Base-by-base conservation (phyloP, 78 protist genomes). In the Anaeramoeba ignava region DNA sequence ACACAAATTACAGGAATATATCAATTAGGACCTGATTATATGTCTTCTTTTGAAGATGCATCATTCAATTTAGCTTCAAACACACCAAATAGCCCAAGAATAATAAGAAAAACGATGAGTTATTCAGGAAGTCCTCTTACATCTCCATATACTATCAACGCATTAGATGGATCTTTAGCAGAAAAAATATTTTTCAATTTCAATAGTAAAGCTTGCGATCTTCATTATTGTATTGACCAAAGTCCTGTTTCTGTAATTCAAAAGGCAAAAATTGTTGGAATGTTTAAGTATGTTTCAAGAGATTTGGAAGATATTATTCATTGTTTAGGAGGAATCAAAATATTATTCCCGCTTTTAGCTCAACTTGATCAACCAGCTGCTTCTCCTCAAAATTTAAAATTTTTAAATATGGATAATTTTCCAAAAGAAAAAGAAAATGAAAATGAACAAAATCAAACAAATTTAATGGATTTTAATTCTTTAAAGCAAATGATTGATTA, bases 21-120 rank as follows among this genome's bases (percentile, higher is more conserved):
- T 3, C 27, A n/a, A 27, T 38, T 85, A 41, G 87, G 87, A 3
- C 41, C 87, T 27, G 83, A 85, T 81, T 83, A 84, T 33, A 84
- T 84, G 82, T 3, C 42, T 23, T 8, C 87, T 23, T 85, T 85
- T 33, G 88, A 85, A 27, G 41, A 38, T 3, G 54, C 87, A 23
- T 37, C 37, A 33, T 36, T 78, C 33, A 8, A 80, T 37, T 78
- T 23, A 33, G 68, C 73, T 3, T 8, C 68, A n/a, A n/a, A n/a
- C n/a, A n/a, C n/a, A n/a, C n/a, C n/a, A n/a, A n/a, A n/a, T n/a
- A n/a, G n/a, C n/a, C n/a, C n/a, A n/a, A n/a, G n/a, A n/a, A n/a
- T n/a, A n/a, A n/a, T n/a, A n/a, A n/a, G n/a, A n/a, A n/a, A n/a
- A n/a, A n/a, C n/a, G n/a, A n/a, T n/a, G n/a, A n/a, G n/a, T n/a